Evolutionary conservation across 495 filamentous ascomycete species (phyloP).

Genomic region (Podospora tetraspora): DNA sequence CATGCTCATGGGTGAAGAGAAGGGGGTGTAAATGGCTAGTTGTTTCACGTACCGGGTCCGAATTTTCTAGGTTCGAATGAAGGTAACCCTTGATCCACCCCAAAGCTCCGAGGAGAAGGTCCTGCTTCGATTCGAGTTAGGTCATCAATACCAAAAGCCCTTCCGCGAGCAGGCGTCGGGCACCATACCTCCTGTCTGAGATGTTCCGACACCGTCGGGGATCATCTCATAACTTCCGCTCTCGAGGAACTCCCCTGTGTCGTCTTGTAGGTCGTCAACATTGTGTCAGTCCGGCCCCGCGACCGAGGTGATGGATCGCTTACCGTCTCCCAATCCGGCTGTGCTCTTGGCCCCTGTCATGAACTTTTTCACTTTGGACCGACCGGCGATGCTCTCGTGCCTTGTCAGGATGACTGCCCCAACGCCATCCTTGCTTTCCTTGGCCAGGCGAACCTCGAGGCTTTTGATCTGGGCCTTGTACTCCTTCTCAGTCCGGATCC

Average conservation of each 20-base stretch:
- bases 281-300: background rate
- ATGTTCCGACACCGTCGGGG: background rate
- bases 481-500: slow-evolving; percentile 34
- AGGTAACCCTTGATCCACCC: background rate
- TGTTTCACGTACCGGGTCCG: background rate
- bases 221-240: background rate
- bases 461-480: slow-evolving; percentile 47
- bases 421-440: slow-evolving; percentile 42
- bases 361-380: slow-evolving; percentile 28
- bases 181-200: background rate
- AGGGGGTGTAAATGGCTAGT: background rate
- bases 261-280: background rate
- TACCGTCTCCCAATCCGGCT: slow-evolving; percentile 6
- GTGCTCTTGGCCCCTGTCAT: slow-evolving; percentile 16
- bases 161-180: background rate
- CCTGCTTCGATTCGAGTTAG: background rate
- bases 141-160: background rate
- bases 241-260: background rate
- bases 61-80: too few species aligned
- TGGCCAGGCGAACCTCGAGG: slow-evolving; percentile 44
- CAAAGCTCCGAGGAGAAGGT: background rate
- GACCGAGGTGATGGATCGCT: background rate
- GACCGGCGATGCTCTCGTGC: slow-evolving; percentile 38
- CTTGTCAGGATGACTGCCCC: slow-evolving; percentile 43
- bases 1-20: background rate